Evolutionary conservation across 495 filamentous ascomycete species (phyloP).

Genomic region (Lophiotrema nucula): DNA sequence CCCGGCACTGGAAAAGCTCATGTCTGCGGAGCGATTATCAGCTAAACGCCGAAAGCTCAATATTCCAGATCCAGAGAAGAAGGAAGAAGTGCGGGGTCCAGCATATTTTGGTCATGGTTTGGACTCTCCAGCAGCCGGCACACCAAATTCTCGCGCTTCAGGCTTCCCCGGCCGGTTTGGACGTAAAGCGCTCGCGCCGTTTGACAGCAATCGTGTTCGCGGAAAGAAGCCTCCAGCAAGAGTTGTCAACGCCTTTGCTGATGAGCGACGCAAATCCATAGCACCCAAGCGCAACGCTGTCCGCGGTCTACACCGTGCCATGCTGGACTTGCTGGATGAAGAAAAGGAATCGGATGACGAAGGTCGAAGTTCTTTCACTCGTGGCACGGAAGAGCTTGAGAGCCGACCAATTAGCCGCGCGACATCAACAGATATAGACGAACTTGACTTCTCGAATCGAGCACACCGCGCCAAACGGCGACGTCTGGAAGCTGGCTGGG

Average conservation of each 20-base stretch:
- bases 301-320: slow-evolving; percentile 54
- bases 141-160: slow-evolving; percentile 66
- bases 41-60: slow-evolving; percentile 74
- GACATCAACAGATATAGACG: slow-evolving; percentile 62
- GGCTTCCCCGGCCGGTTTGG: slow-evolving; percentile 27
- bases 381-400: slow-evolving; percentile 79
- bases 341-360: slow-evolving; percentile 60
- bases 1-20: slow-evolving; percentile 75
- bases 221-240: slow-evolving; percentile 55
- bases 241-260: slow-evolving; percentile 70
- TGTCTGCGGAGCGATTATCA: slow-evolving; percentile 77
- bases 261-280: slow-evolving; percentile 63
- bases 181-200: slow-evolving; percentile 29
- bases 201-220: slow-evolving; percentile 55
- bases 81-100: slow-evolving; percentile 47
- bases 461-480: slow-evolving; percentile 39
- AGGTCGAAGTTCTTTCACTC: slow-evolving; percentile 51
- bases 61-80: slow-evolving; percentile 66
- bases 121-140: slow-evolving; percentile 59
- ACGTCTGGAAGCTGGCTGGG: slow-evolving; percentile 40
- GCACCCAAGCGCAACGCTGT: slow-evolving; percentile 53
- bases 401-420: slow-evolving; percentile 77
- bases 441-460: slow-evolving; percentile 35
- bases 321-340: slow-evolving; percentile 43
- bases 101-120: slow-evolving; percentile 51